phyloP scores from a whole-genome alignment of 2,329 filamentous ascomycete genomes.

The Colletotrichum noveboracense region DNA sequence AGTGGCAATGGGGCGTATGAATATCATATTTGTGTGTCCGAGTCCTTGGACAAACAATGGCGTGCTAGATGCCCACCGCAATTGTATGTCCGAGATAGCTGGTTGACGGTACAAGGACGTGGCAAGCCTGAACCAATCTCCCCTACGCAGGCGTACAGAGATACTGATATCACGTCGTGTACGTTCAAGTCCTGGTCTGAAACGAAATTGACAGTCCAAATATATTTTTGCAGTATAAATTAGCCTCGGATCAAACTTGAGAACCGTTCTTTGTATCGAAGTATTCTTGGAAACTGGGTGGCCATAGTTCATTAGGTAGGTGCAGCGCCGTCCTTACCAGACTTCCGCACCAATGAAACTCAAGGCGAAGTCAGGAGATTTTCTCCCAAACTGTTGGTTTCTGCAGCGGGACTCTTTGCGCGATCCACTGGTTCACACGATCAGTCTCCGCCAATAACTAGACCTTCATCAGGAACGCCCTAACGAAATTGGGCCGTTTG shows the following conservation, averaged over 20 bases:
- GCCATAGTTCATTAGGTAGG: not conserved
- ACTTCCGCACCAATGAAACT: not conserved
- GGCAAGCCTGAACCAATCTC: not conserved
- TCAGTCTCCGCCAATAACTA: not conserved
- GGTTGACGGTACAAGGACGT: not conserved
- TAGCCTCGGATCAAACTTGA: not conserved
- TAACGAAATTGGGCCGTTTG: not conserved
- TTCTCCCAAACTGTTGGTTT: not conserved
- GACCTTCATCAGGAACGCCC: not conserved
- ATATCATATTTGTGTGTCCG: too few species aligned
- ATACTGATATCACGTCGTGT: not conserved
- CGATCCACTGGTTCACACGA: not conserved
- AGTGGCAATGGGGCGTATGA: too few species aligned
- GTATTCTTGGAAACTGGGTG: not conserved
- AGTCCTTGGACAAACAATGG: too few species aligned
- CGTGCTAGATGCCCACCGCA: not conserved
- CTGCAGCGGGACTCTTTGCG: not conserved
- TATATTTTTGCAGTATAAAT: not conserved
- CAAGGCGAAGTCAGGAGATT: not conserved
- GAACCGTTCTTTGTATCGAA: not conserved
- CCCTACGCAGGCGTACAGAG: not conserved
- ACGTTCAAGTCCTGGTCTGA: not conserved
- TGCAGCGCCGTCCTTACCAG: not conserved
- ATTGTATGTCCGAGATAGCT: not conserved
- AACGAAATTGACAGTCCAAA: rapidly evolving